Conservation (phyloP, 2,329 filamentous ascomycete genomes). For the Phoma herbarum region DNA sequence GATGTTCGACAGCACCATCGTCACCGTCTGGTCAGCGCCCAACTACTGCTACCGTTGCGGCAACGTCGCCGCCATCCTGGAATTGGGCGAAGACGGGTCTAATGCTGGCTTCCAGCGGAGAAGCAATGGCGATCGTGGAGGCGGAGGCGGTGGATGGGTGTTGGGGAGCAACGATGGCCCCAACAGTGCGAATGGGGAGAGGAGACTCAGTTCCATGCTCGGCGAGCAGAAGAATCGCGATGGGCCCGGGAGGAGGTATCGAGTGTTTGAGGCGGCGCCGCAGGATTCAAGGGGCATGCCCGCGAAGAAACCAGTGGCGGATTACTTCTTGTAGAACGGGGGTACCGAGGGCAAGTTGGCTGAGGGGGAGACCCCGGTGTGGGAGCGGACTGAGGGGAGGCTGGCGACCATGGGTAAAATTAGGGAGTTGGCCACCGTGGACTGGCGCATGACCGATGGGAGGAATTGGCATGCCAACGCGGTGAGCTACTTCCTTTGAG, state of each 20-base stretch:
- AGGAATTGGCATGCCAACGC: background rate
- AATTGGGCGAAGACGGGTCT: slow-evolving; percentile 83
- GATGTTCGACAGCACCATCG: slow-evolving; percentile 90
- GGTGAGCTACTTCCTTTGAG: background rate
- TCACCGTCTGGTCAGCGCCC: slow-evolving; percentile 93
- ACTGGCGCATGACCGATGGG: background rate
- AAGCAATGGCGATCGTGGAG: slow-evolving; percentile 73
- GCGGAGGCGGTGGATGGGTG: slow-evolving; percentile 53
- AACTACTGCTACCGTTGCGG: slow-evolving; percentile 69
- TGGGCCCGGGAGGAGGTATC: slow-evolving; percentile 87
- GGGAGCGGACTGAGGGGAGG: background rate
- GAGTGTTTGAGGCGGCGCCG: slow-evolving; percentile 95
- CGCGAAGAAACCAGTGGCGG: slow-evolving; percentile 96
- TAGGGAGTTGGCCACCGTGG: background rate
- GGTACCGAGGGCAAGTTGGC: background rate
- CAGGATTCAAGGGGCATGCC: slow-evolving; percentile 98
- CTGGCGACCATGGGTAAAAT: background rate
- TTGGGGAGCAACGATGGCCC: slow-evolving; percentile 47
- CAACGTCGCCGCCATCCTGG: slow-evolving; percentile 85
- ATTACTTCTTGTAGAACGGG: slow-evolving; percentile 79
- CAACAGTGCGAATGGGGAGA: slow-evolving; percentile 48
- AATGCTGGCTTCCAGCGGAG: slow-evolving; percentile 58
- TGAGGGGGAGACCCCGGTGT: background rate
- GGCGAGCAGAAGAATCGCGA: slow-evolving; percentile 53
- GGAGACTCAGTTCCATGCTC: slow-evolving; percentile 50